These are phyloP conservation scores for Aureobasidium sp. DNA, from an alignment of 2,329 filamentous ascomycete species.

Conservation along the genomic window DNA sequence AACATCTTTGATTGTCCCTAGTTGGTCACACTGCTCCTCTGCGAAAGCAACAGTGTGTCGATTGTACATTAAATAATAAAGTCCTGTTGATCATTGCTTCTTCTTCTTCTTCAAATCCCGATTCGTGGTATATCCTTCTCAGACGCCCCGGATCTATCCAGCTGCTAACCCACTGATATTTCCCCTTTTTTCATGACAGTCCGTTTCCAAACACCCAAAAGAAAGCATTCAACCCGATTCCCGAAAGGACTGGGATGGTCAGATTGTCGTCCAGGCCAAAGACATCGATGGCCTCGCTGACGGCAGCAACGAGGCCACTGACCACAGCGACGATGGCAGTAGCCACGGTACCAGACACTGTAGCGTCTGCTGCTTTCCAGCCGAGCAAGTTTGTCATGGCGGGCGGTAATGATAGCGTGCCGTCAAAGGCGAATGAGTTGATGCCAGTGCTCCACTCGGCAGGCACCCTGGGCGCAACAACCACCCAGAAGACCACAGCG, in stretches of 20 bases:
- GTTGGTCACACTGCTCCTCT: too few species aligned
- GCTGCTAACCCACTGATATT: not conserved
- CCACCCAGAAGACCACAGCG: slow-evolving; percentile 82
- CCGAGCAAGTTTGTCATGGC: slow-evolving; percentile 53
- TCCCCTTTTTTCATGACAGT: not conserved
- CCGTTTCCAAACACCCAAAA: slow-evolving; percentile 67
- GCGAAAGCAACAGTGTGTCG: too few species aligned
- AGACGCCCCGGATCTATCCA: not conserved
- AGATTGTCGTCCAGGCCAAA: slow-evolving; percentile 97
- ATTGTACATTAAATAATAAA: too few species aligned
- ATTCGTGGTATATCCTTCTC: not conserved
- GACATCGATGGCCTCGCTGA: slow-evolving; percentile 83
- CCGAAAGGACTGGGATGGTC: slow-evolving; percentile 88
- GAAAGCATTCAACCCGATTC: slow-evolving; percentile 83
- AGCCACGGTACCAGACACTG: slow-evolving; percentile 63
- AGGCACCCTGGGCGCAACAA: slow-evolving; percentile 56
- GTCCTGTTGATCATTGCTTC: too few species aligned
- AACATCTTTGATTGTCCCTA: too few species aligned
- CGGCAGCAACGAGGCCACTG: slow-evolving; percentile 81
- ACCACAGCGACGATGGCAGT: slow-evolving; percentile 75
- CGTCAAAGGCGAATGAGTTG: slow-evolving; percentile 74
- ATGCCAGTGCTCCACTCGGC: slow-evolving; percentile 32
- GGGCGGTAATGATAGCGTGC: slow-evolving; percentile 61
- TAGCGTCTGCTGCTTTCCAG: slow-evolving; percentile 51
- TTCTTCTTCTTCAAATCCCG: not conserved